Evolutionary conservation across 371 early-diverging fungal species (phyloP), one percentile per base, ranked within the genome.

Genomic region (Rhizopus arrhizus): DNA sequence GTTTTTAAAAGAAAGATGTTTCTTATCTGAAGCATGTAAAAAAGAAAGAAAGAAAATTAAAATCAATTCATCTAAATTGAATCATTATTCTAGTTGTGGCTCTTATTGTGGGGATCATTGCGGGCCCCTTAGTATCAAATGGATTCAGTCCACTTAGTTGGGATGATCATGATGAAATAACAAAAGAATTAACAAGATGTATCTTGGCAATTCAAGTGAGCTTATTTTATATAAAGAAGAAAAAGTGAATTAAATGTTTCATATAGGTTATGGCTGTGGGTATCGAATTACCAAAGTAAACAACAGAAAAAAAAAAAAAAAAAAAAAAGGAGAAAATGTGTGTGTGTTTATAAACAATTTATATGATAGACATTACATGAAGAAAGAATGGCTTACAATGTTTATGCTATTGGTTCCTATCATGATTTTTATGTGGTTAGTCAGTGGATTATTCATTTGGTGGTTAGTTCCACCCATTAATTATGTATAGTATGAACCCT

Each of bases 1-100:
- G 69, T 83, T 94, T 67, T 74, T 95, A 56, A 97, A 97, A 69
- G 96, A 98, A 63, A 80, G 84, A 8, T 83, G 96, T 51, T 95
- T 89, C 75, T 69, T 99, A 61, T 91, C 94, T 36, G 98, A 98
- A 81, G 87, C 96, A 28, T 83, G 89, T 88, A 86, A 11, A 13
- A 40, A 38, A 35, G 36, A 4, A 29, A 42, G 11, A 29, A 11
- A 12, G 59, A 29, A n/a, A n/a, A 47, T 34, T 43, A 22, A 13
- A n/a, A 13, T 28, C 34, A n/a, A 29, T 46, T 15, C 5, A 12
- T 52, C 28, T 41, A 22, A 11, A 33, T 8, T 38, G 13, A 15
- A 13, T 15, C 15, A 28, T 29, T 40, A 36, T 16, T 50, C 6
- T 66, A 86, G 82, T 96, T 16, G 89, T 99, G 5, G 92, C 97